These are phyloP conservation scores for Penicillium pancosmium DNA, from an alignment of 495 filamentous ascomycete species.

Conservation along the genomic window DNA sequence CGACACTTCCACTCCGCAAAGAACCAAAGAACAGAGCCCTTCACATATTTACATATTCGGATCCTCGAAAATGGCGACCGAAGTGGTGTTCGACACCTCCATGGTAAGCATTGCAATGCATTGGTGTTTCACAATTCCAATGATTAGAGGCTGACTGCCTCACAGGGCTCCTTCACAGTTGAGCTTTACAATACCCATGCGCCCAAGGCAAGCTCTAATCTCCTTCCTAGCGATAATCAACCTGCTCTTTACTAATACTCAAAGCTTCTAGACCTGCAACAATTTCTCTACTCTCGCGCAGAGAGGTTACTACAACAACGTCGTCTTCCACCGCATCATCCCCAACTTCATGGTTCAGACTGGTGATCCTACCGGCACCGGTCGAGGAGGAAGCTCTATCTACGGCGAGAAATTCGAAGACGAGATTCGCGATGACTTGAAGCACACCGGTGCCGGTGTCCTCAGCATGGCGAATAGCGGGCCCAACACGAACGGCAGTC, in stretches of 20 bases:
- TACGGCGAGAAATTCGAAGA: constrained; percentile 96
- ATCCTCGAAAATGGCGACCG: constrained; percentile 64
- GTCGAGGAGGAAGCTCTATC: constrained; percentile 85
- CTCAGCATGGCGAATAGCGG: constrained; percentile 96
- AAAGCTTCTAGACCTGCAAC: constrained; percentile 65
- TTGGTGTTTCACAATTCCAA: background rate
- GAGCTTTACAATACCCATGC: constrained; percentile 89
- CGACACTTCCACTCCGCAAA: background rate
- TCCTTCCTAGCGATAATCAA: background rate
- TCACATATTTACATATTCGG: background rate
- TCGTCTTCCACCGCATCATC: constrained; percentile 93
- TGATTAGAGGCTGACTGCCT: constrained; percentile 22
- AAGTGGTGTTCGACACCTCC: constrained; percentile 76
- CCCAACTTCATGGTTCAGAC: constrained; percentile 96
- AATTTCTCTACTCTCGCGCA: constrained; percentile 82
- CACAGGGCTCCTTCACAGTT: constrained; percentile 75
- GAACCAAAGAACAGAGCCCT: background rate
- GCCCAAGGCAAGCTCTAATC: constrained; percentile 54
- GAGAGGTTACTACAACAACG: constrained; percentile 83
- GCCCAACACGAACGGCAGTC: constrained; percentile 88
- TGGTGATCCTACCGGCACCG: constrained; percentile 95
- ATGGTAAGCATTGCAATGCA: constrained; percentile 57
- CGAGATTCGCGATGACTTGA: constrained; percentile 75
- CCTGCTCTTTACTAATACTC: constrained; percentile 17
- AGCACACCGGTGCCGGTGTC: constrained; percentile 92